Evolutionary conservation across 345 rosid species (phyloP), one percentile per base, ranked within the genome.

Genomic region (Brassica juncea): DNA sequence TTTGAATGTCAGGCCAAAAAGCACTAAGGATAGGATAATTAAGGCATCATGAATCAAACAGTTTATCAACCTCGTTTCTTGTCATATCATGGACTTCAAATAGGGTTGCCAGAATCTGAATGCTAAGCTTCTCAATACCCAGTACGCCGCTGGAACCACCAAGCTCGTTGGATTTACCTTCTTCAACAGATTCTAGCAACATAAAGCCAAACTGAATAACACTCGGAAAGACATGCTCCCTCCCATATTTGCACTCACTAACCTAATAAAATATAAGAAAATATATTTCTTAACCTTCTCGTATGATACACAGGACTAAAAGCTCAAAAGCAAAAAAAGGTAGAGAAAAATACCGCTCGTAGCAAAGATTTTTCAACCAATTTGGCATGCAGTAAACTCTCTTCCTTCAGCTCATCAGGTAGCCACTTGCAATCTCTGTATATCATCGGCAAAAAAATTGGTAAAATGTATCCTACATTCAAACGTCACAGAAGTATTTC

Each of bases 51-150:
- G 21, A 58, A 65, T 5, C 2, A 58, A 39, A 70, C 1, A 52
- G 14, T 37, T 54, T 58, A 80, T 81, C 4, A 73, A 92, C 97
- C 97, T 92, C 95, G 65, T 83, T 92, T 81, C 97, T 88, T 73
- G 95, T 85, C 94, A 92, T 89, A 76, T 89, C 95, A 84, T 92
- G 91, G 80, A 84, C 83, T 84, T 92, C 92, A 81, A 90, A 92
- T 70, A 92, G 81, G 31, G 84, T 86, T 82, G 87, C 88, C 73
- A 92, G 83, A 76, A 92, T 86, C 86, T 87, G 90, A 80, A 89
- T 73, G 57, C 94, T 86, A 65, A 92, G 91, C 80, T 87, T 87
- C 80, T 89, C 91, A 75, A 84, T 75, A 81, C 94, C 92, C 61
- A 89, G 71, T 28, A 88, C 72, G 71, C 86, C 86, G 76, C 77